phyloP scores from a whole-genome alignment of 257 asterid species.

The Misopates orontium region DNA sequence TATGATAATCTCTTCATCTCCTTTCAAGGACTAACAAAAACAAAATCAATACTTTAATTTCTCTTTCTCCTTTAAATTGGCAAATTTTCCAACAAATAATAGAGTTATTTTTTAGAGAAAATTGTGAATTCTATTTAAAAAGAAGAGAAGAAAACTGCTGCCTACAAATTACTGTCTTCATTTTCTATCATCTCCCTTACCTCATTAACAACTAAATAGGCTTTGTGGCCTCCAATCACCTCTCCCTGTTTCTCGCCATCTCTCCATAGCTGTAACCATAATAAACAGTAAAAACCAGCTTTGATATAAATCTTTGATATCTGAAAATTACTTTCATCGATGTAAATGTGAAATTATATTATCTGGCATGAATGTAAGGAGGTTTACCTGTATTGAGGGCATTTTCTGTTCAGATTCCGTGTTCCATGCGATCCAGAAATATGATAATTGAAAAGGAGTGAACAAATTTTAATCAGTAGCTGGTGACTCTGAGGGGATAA shows the following conservation, averaged over 20 bases:
- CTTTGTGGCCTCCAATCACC: conserved; percentile 89
- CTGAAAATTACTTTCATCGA: not conserved
- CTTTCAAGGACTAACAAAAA: too few relatives aligned
- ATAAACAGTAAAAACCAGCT: not conserved
- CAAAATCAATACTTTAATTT: too few relatives aligned
- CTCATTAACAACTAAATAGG: conserved; percentile 77
- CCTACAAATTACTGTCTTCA: conserved; percentile 29
- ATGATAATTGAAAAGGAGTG: conserved; percentile 32
- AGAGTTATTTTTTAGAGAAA: too few relatives aligned
- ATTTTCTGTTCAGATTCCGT: conserved; percentile 71
- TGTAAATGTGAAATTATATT: not conserved
- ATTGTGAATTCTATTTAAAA: too few relatives aligned
- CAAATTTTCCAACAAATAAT: too few relatives aligned
- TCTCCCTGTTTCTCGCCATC: conserved; percentile 78
- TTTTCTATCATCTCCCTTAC: conserved; percentile 79
- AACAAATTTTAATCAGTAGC: conserved; percentile 25
- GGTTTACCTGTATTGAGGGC: conserved; percentile 90
- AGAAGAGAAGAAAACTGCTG: not conserved
- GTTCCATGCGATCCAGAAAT: conserved; percentile 34
- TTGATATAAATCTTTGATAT: not conserved
- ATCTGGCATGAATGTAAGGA: not conserved
- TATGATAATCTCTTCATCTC: too few relatives aligned
- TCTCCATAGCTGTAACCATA: conserved; percentile 74
- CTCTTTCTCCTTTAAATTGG: too few relatives aligned
- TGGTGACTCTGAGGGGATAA: not conserved